These are phyloP conservation scores for Lithocarpus polystachyus DNA, from an alignment of 306 rosid species.

Conservation along the genomic window DNA sequence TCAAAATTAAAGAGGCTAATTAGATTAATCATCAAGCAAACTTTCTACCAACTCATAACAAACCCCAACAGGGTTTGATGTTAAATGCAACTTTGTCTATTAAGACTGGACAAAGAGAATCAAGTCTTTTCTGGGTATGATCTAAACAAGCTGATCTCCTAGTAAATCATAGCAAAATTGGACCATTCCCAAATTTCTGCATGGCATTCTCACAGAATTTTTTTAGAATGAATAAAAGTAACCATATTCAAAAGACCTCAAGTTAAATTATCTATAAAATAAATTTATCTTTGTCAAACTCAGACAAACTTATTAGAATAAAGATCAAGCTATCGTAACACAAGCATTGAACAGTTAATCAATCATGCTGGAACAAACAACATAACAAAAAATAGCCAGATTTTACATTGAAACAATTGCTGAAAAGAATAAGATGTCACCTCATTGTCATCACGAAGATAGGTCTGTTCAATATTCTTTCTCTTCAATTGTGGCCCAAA, in stretches of 20 bases:
- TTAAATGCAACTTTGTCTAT: neutral
- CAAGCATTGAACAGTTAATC: neutral
- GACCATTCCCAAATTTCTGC: neutral
- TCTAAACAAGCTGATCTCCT: neutral
- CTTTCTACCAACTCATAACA: neutral
- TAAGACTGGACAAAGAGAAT: neutral
- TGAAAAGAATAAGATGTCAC: constrained; percentile 28
- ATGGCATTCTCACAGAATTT: neutral
- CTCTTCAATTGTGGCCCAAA: constrained; percentile 70
- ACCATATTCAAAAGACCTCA: neutral
- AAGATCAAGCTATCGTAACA: neutral
- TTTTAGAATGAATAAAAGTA: neutral
- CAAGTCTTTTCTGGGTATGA: neutral
- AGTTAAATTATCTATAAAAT: neutral
- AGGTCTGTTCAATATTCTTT: constrained; percentile 33
- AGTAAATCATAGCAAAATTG: neutral
- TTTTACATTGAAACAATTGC: neutral
- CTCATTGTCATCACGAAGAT: constrained; percentile 47
- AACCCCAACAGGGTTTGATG: neutral
- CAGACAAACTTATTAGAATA: neutral
- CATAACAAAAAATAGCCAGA: neutral
- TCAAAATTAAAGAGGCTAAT: no score
- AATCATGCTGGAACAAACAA: constrained; percentile 1
- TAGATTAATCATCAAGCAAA: no score
- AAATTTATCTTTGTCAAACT: neutral